phyloP scores from a whole-genome alignment of 768 basidiomycete species.

The Bullera alba region DNA sequence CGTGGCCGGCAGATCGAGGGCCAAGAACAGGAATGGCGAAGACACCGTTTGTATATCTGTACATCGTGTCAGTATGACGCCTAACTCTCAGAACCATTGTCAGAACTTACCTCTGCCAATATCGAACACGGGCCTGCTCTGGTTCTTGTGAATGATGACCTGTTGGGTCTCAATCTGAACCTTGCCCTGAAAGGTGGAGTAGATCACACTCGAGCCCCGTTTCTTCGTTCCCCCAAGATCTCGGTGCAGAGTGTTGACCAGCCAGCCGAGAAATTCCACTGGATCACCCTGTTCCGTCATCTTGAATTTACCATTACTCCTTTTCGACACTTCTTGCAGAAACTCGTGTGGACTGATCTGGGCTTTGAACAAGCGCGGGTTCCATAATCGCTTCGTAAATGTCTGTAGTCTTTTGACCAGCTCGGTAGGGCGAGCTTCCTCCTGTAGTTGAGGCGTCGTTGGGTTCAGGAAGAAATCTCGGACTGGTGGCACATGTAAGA shows the following conservation, averaged over 20 bases:
- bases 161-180: conserved; percentile 88
- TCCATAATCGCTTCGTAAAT: conserved; percentile 92
- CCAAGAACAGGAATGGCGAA: conserved; percentile 92
- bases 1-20: conserved; percentile 93
- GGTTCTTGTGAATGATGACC: conserved; percentile 72
- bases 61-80: neutral
- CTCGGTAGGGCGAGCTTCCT: conserved; percentile 53
- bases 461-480: conserved; percentile 63
- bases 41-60: conserved; percentile 74
- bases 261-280: conserved; percentile 89
- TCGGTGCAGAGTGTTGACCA: conserved; percentile 85
- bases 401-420: conserved; percentile 78
- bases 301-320: conserved; percentile 82
- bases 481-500: conserved; percentile 82
- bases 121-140: conserved; percentile 82
- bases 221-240: conserved; percentile 93
- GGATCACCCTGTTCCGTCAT: conserved; percentile 94
- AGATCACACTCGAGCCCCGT: conserved; percentile 83
- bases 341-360: conserved; percentile 99
- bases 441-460: conserved; percentile 34
- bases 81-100: neutral
- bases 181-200: conserved; percentile 89
- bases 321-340: conserved; percentile 87
- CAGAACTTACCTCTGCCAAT: conserved; percentile 78
- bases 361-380: conserved; percentile 89